Base-by-base conservation (phyloP, 2,329 filamentous ascomycete species). In the Aspergillus brasiliensis region DNA sequence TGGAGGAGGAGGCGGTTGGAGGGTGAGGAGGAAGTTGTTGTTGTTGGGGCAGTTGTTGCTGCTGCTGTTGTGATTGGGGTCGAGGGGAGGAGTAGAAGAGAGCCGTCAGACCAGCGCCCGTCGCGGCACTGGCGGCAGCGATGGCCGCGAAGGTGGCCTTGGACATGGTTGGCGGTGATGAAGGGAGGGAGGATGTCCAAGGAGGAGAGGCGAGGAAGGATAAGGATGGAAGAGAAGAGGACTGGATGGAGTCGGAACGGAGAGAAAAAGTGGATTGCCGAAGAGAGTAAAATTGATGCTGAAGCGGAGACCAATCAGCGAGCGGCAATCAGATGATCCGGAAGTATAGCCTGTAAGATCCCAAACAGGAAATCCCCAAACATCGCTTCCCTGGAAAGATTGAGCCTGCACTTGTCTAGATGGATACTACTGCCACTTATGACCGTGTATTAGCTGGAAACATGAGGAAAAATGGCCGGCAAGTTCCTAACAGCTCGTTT, bases 101-200 rank as follows among this genome's bases (percentile, higher is more conserved):
- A 59, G 83, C 83, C 46, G 90, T 93, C 60, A 90, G 78, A 60
- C 89, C 89, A 59, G 90, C 91, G 62, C 91, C 91, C 56, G 89
- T 88, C 75, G 88, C 88, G 67, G 90, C 91, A 75, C 90, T 87
- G 71, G 90, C 84, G 64, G 88, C 89, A 69, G 90, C 91, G 70
- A 93, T 88, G 62, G 91, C 83, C 66, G 89, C 89, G 68, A 94
- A 71, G 34, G 89, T 92, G 23, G 87, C 83, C 77, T 93, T 94
- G 60, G 91, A 92, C 91, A 94, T 94, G 66, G 60, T 82, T 77
- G 17, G 15, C 11, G 52, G 10, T 10, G 25, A 4, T 15, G 11
- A 19, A 37, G 11, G 42, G 25, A 23, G 38, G 48, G 51, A 31
- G 27, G 15, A 57, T 27, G 51, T 1, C 28, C 28, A 49, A 49